Percentiles rank a stretch among this genome's conserved stretches.
These are phyloP conservation scores for Diaporthe caulivora DNA, from an alignment of 2,329 filamentous ascomycete species.

Conservation along the genomic window DNA sequence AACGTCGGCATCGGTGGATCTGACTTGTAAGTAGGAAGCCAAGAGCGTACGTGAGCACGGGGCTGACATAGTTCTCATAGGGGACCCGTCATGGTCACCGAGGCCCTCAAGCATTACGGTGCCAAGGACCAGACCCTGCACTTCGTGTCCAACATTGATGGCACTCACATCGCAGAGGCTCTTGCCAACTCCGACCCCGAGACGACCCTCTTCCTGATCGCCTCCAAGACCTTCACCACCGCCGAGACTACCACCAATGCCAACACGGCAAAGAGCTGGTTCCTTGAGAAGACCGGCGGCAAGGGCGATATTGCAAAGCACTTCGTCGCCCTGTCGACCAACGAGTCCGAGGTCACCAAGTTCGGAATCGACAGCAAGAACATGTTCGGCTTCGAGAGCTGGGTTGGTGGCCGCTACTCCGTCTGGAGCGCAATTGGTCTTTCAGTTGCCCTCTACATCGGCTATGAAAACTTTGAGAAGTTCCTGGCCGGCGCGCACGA, in stretches of 20 bases:
- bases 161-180: conserved; percentile 96
- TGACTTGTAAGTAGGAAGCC: conserved; percentile 80
- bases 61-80: conserved; percentile 60
- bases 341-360: conserved; percentile 94
- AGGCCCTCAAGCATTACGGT: conserved; percentile 95
- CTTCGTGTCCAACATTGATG: conserved; percentile 99
- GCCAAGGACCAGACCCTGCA: conserved; percentile 88
- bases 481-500: conserved; percentile 95
- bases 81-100: conserved; percentile 98
- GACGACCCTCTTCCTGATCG: conserved; percentile 98
- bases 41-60: background rate
- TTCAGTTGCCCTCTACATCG: conserved; percentile 93
- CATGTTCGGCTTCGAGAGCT: conserved; percentile 99
- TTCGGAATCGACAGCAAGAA: conserved; percentile 99
- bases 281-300: conserved; percentile 82
- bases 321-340: conserved; percentile 98
- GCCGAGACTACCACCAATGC: conserved; percentile 98
- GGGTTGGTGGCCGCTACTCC: conserved; percentile 98
- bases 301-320: conserved; percentile 95
- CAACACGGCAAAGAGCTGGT: conserved; percentile 97
- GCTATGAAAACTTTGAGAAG: conserved; percentile 97
- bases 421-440: conserved; percentile 99
- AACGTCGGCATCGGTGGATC: conserved; percentile 99
- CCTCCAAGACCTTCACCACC: conserved; percentile 99
- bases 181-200: conserved; percentile 90